These are phyloP conservation scores for Talaromyces sp. DNA, from an alignment of 2,329 filamentous ascomycete genomes.

Conservation along the genomic window DNA sequence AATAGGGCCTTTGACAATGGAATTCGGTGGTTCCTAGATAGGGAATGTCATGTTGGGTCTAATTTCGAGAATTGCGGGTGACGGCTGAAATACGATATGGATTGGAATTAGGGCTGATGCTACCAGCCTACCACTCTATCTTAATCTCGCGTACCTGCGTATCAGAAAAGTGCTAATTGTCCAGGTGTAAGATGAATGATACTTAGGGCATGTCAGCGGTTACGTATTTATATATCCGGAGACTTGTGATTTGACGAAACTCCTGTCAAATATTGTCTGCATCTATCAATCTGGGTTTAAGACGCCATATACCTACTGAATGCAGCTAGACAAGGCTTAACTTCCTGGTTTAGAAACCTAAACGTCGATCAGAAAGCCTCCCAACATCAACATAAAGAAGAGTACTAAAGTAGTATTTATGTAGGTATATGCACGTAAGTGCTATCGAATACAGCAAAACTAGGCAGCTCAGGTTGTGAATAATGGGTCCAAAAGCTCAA, in stretches of 20 bases:
- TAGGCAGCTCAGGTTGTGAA: not conserved
- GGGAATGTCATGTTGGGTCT: not conserved
- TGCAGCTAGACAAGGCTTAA: not conserved
- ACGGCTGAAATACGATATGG: not conserved
- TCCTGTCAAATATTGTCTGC: not conserved
- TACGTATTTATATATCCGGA: not conserved
- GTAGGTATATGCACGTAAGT: too few species aligned
- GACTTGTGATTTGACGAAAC: not conserved
- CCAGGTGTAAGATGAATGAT: too few species aligned
- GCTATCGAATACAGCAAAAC: not conserved
- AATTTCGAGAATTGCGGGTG: not conserved
- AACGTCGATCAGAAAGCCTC: not conserved
- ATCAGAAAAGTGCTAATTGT: not conserved
- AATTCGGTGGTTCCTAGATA: not conserved
- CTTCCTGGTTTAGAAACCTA: not conserved
- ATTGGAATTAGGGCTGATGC: not conserved
- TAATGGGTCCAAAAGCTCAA: not conserved
- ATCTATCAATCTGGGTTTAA: not conserved
- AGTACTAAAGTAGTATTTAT: too few species aligned
- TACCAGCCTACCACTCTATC: not conserved
- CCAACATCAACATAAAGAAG: not conserved
- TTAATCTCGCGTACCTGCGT: not conserved
- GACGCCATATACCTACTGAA: not conserved
- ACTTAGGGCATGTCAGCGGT: not conserved
- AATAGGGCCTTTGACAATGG: not conserved